phyloP scores from a whole-genome alignment of 257 asterid species.

The Solanum paucissectum region DNA sequence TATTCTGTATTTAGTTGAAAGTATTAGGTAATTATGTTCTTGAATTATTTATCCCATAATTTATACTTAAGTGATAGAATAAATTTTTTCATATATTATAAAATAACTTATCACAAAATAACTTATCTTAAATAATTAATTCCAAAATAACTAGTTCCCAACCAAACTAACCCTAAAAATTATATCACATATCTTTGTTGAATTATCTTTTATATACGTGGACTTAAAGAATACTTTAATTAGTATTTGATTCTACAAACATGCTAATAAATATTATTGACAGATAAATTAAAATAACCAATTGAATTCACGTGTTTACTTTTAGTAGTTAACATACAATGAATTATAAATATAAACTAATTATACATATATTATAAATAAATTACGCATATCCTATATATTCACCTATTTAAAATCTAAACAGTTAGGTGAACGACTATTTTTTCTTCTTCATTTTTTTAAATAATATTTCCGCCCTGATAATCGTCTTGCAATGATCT shows the following conservation, averaged over 20 bases:
- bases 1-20: fast-evolving
- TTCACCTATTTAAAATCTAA: too few relatives aligned
- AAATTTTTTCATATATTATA: too few relatives aligned
- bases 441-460: too few relatives aligned
- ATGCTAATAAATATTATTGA: neutral
- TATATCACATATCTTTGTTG: neutral
- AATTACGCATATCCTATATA: neutral
- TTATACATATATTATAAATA: neutral
- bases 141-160: too few relatives aligned
- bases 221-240: neutral
- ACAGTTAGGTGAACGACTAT: neutral
- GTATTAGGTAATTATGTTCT: too few relatives aligned
- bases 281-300: neutral
- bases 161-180: too few relatives aligned
- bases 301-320: neutral
- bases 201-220: neutral
- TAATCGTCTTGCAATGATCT: neutral
- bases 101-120: too few relatives aligned
- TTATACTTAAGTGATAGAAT: fast-evolving
- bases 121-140: too few relatives aligned
- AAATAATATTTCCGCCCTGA: neutral
- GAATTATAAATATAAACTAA: too few relatives aligned
- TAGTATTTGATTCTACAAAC: neutral
- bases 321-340: neutral
- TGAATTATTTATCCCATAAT: too few relatives aligned